Conservation (phyloP, 75 land plant species). For the Selaginella tamariscina region DNA sequence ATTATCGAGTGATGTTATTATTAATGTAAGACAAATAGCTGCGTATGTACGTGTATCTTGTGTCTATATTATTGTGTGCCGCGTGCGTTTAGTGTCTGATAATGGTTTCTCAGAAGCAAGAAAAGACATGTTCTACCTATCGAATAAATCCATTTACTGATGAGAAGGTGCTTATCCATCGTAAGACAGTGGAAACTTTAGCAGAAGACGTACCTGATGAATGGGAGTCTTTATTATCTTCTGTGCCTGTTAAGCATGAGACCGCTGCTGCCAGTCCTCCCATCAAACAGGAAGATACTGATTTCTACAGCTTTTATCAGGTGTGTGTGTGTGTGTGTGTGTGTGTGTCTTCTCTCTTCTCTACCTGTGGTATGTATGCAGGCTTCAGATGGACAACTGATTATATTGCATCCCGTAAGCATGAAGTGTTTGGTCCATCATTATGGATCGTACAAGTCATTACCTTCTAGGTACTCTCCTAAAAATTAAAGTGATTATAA, state of each 20-base stretch:
- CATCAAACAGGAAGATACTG: neutral
- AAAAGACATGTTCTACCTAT: neutral
- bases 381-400: conserved; percentile 77
- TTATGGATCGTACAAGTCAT: conserved; percentile 50
- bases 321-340: neutral
- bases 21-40: too few relatives aligned
- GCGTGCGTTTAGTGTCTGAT: too few relatives aligned
- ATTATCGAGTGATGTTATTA: too few relatives aligned
- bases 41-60: too few relatives aligned
- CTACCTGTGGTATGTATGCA: too few relatives aligned
- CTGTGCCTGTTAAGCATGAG: too few relatives aligned
- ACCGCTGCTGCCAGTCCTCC: too few relatives aligned
- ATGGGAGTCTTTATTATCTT: neutral
- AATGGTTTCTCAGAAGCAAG: neutral
- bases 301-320: neutral
- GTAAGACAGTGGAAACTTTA: neutral
- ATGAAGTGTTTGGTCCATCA: conserved; percentile 89
- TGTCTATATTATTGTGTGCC: too few relatives aligned
- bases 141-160: neutral
- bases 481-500: neutral
- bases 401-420: conserved; percentile 85
- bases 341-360: neutral
- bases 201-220: neutral
- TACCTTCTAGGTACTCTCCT: conserved; percentile 55
- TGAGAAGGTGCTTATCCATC: neutral